Evolutionary conservation across 1,284 basidiomycete species (phyloP), one percentile per base, ranked within the genome.

Genomic region (Puccinia polysora): DNA sequence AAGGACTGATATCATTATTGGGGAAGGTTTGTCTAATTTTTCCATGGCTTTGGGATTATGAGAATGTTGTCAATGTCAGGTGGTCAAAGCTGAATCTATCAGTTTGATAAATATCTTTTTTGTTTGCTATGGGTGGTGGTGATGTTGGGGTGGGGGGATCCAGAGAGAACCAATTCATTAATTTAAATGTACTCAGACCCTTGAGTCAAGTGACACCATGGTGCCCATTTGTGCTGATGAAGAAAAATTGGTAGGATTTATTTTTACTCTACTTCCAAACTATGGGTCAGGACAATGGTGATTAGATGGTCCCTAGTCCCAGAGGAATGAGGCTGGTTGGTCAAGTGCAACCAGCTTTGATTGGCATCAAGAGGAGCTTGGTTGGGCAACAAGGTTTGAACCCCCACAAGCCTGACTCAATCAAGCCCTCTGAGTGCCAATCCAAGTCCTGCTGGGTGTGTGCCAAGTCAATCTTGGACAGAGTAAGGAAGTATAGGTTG

Each of bases 241-340:
- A 72, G 32, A 72, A 72, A 49, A 63, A 38, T 45, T 72, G 56
- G 56, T 28, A 49, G 23, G 68, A 70, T 53, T 70, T 70, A 34
- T 70, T 70, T 30, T 38, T 23, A 52, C 45, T 30, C 28, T 70
- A 70, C 38, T 28, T 70, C 20, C 53, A 59, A 45, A 59, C 7
- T 20, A 20, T 69, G 12, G 18, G 59, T 15, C 53, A 58, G 32
- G n/a, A n/a, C n/a, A 5, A 2, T 18, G 55, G 59, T 56, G 65
- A 69, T 20, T 69, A 53, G 25, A 20, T 49, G 12, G 34, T 59
- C 25, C 65, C 55, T 14, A 69, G 55, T 69, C 65, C 65, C n/a
- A n/a, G n/a, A n/a, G n/a, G n/a, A n/a, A n/a, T n/a, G n/a, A n/a
- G n/a, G n/a, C n/a, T n/a, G n/a, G n/a, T n/a, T n/a, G n/a, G n/a